Evolutionary conservation across 2,329 filamentous ascomycete genomes (phyloP).

Genomic region (Xylaria arbuscula): DNA sequence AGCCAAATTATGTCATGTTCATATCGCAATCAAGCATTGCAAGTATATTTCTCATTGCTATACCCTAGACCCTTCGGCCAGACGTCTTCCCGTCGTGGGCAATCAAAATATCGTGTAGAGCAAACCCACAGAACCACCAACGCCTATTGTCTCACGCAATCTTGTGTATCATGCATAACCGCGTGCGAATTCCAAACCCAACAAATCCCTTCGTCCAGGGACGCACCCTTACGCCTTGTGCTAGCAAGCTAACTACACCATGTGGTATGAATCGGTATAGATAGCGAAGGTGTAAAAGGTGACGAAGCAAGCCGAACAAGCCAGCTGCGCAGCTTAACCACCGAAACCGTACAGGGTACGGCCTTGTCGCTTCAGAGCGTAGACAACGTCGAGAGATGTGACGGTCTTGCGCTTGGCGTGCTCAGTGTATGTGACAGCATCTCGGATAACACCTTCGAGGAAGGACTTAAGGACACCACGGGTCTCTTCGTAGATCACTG

Average conservation of each 20-base stretch:
- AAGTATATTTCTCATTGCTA: conserved; percentile 45
- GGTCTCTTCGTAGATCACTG: conserved; percentile 86
- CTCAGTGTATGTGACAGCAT: conserved; percentile 84
- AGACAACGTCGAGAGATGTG: conserved; percentile 73
- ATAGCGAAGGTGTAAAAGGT: conserved; percentile 25
- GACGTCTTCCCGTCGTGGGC: conserved; percentile 39
- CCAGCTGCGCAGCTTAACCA: conserved; percentile 58
- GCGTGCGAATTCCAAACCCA: conserved; percentile 37
- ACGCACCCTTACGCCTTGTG: conserved; percentile 25
- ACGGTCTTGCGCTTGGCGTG: conserved; percentile 84
- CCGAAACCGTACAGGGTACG: conserved; percentile 76
- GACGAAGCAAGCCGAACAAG: conserved; percentile 15
- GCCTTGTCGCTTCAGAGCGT: conserved; percentile 72
- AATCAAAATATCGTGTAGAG: conserved; percentile 45
- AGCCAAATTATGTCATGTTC: conserved; percentile 24
- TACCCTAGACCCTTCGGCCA: conserved; percentile 40
- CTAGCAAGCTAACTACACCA: conserved; percentile 9
- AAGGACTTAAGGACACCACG: conserved; percentile 86
- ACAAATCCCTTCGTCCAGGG: conserved; percentile 6
- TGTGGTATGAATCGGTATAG: conserved; percentile 17
- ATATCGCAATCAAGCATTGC: conserved; percentile 41
- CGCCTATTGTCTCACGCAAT: conserved; percentile 46
- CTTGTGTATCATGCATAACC: conserved; percentile 50
- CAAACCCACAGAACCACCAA: conserved; percentile 47
- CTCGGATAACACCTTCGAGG: conserved; percentile 83